These are phyloP conservation scores for Linderina pennispora DNA, from an alignment of 192 early-diverging fungal genomes.

Conservation along the genomic window DNA sequence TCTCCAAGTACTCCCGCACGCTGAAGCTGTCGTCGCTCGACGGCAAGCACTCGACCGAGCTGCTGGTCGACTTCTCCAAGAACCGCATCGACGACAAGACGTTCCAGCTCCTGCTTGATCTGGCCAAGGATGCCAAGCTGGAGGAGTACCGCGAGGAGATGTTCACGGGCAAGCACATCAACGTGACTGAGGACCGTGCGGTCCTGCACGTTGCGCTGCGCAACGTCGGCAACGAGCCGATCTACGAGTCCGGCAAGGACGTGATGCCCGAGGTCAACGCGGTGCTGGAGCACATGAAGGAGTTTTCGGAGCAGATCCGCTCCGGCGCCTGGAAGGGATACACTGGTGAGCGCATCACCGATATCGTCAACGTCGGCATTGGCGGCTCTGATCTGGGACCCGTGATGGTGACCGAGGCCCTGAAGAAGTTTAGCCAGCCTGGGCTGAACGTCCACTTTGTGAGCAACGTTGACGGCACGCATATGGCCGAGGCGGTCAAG, in stretches of 20 bases:
- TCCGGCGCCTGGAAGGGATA: slow-evolving; percentile 94
- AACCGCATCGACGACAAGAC: slow-evolving; percentile 84
- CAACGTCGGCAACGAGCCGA: slow-evolving; percentile 79
- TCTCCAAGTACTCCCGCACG: slow-evolving; percentile 66
- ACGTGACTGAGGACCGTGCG: slow-evolving; percentile 94
- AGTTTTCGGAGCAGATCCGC: slow-evolving; percentile 76
- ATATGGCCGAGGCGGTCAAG: slow-evolving; percentile 91
- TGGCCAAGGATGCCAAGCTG: slow-evolving; percentile 80
- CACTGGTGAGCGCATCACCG: slow-evolving; percentile 89
- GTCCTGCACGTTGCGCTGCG: slow-evolving; percentile 95
- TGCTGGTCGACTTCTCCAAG: slow-evolving; percentile 96
- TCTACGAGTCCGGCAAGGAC: slow-evolving; percentile 81
- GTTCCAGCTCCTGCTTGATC: slow-evolving; percentile 67
- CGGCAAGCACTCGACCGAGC: slow-evolving; percentile 49
- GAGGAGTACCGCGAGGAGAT: slow-evolving; percentile 86
- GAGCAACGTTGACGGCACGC: slow-evolving; percentile 97
- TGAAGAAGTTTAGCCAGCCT: slow-evolving; percentile 83
- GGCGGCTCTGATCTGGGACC: slow-evolving; percentile 97
- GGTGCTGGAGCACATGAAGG: slow-evolving; percentile 90
- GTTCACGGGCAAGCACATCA: slow-evolving; percentile 94
- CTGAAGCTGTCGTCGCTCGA: slow-evolving; percentile 53
- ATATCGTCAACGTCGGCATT: slow-evolving; percentile 98
- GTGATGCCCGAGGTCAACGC: slow-evolving; percentile 94
- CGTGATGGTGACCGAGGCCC: slow-evolving; percentile 98
- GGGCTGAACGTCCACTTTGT: slow-evolving; percentile 90